phyloP scores from a whole-genome alignment of 2,329 filamentous ascomycete species.

The Xylaria sp. region DNA sequence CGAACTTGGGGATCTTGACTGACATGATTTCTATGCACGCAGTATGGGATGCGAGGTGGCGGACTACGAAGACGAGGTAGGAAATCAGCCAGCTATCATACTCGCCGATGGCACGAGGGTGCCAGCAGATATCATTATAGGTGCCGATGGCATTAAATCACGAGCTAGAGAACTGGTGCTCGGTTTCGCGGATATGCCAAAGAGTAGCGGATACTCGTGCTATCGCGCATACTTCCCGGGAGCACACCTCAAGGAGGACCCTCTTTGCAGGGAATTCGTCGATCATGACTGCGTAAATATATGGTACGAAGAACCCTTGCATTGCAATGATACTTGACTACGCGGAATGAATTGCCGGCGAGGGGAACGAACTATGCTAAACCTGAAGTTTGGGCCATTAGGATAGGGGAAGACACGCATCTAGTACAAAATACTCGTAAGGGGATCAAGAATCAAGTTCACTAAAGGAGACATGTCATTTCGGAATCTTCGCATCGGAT shows the following conservation, averaged over 20 bases:
- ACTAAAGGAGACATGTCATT: not conserved
- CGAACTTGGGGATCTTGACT: too few relatives aligned
- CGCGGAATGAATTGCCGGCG: not conserved
- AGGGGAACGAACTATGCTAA: slow-evolving; percentile 18
- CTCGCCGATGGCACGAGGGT: slow-evolving; percentile 52
- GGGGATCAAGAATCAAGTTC: not conserved
- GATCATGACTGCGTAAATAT: slow-evolving; percentile 58
- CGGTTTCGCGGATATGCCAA: slow-evolving; percentile 62
- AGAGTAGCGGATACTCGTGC: slow-evolving; percentile 64
- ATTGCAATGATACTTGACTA: not conserved
- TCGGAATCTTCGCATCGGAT: not conserved
- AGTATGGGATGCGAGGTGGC: slow-evolving; percentile 54
- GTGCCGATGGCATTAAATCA: slow-evolving; percentile 62
- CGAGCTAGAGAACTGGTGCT: slow-evolving; percentile 62
- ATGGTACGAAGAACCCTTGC: slow-evolving; percentile 43
- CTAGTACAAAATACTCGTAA: slow-evolving; percentile 55
- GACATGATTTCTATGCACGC: too few relatives aligned
- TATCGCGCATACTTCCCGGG: slow-evolving; percentile 60
- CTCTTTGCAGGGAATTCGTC: slow-evolving; percentile 53
- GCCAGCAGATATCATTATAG: slow-evolving; percentile 60
- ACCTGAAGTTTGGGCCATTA: slow-evolving; percentile 17
- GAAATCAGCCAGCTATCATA: slow-evolving; percentile 43
- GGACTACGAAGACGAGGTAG: slow-evolving; percentile 50
- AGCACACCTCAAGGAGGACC: slow-evolving; percentile 49
- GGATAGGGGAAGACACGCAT: slow-evolving; percentile 57